Evolutionary conservation across 2,329 filamentous ascomycete species (phyloP).

Genomic region (Aspergillus clavatus): DNA sequence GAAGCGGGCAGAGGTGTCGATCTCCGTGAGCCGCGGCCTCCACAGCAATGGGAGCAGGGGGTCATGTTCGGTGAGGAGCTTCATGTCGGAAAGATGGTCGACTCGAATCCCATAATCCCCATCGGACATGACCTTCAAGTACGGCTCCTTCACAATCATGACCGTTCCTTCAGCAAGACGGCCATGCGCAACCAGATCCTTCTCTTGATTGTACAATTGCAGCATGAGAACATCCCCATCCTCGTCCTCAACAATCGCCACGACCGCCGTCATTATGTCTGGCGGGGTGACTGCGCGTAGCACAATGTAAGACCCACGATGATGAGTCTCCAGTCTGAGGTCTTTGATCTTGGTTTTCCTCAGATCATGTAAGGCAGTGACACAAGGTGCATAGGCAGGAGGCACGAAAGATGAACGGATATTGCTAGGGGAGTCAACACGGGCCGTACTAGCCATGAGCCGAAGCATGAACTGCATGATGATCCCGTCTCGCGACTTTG

Average conservation of each 20-base stretch:
- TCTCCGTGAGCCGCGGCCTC: slow-evolving; percentile 12
- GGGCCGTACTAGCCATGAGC: no score
- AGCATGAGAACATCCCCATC: slow-evolving; percentile 32
- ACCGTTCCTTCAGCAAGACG: slow-evolving; percentile 33
- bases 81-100: slow-evolving; percentile 51
- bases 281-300: slow-evolving; percentile 29
- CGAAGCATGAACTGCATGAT: slow-evolving; percentile 14
- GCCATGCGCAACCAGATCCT: slow-evolving; percentile 29
- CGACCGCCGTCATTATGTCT: slow-evolving; percentile 28
- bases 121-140: slow-evolving; percentile 41
- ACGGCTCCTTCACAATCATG: slow-evolving; percentile 52
- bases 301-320: slow-evolving; percentile 34
- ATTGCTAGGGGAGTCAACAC: neutral
- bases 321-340: slow-evolving; percentile 38
- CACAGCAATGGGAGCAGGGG: slow-evolving; percentile 40
- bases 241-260: slow-evolving; percentile 41
- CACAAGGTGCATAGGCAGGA: slow-evolving; percentile 17
- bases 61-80: slow-evolving; percentile 35
- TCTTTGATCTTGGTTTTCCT: slow-evolving; percentile 27
- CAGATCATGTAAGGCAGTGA: slow-evolving; percentile 12
- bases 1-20: slow-evolving; percentile 7
- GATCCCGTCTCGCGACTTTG: slow-evolving; percentile 13
- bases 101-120: slow-evolving; percentile 46
- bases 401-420: slow-evolving; percentile 15
- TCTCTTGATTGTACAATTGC: slow-evolving; percentile 42